phyloP scores from a whole-genome alignment of 163 green algal species.

The Scenedesmus sp. region DNA sequence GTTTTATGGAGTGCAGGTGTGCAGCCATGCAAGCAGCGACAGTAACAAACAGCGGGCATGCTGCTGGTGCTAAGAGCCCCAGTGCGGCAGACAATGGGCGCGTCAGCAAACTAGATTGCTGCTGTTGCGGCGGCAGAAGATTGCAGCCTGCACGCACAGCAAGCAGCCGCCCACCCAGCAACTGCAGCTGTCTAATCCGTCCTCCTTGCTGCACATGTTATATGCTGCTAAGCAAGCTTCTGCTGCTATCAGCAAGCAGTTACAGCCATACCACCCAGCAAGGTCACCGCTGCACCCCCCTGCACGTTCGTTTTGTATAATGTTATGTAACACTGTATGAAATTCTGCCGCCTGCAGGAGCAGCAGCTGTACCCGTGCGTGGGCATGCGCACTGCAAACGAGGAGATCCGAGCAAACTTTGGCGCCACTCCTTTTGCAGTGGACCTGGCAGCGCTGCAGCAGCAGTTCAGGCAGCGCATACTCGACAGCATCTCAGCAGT shows the following conservation, averaged over 20 bases:
- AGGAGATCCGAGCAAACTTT: slow-evolving; percentile 85
- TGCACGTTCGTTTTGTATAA: slow-evolving; percentile 51
- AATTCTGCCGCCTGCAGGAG: slow-evolving; percentile 50
- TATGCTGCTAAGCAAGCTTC: too few relatives aligned
- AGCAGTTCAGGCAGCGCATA: slow-evolving; percentile 61
- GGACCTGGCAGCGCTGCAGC: slow-evolving; percentile 68
- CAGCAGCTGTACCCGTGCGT: slow-evolving; percentile 83
- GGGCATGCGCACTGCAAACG: slow-evolving; percentile 80
- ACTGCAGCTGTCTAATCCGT: neutral
- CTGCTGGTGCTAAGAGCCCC: slow-evolving; percentile 73
- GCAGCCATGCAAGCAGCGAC: neutral
- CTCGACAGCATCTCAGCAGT: slow-evolving; percentile 52
- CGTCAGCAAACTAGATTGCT: neutral
- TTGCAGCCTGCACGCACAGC: too few relatives aligned
- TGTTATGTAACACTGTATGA: slow-evolving; percentile 46
- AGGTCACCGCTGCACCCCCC: neutral
- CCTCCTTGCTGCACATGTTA: neutral
- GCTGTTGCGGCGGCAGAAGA: neutral
- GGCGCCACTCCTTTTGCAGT: slow-evolving; percentile 70
- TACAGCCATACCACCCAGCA: neutral
- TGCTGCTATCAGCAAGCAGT: neutral
- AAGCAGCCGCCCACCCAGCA: neutral
- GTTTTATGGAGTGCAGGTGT: slow-evolving; percentile 37
- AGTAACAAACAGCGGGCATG: neutral
- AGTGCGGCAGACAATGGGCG: neutral